Conservation (phyloP, 2,329 filamentous ascomycete genomes). For the Mycocentrospora acerina region DNA sequence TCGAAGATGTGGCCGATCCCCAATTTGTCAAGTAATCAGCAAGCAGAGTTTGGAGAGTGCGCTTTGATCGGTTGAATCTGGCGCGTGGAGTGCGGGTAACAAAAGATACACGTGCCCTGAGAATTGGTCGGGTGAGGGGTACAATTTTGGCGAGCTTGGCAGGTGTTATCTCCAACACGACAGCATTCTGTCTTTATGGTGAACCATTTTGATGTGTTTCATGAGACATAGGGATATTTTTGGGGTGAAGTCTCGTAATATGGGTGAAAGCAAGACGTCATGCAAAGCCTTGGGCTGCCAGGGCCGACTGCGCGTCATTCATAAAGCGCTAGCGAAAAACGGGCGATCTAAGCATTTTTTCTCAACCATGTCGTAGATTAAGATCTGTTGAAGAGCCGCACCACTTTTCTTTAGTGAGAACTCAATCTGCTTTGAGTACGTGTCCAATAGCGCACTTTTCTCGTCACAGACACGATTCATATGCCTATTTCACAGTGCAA, state of each 20-base stretch:
- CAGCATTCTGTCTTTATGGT: neutral
- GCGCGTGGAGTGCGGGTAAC: constrained; percentile 1
- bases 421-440: neutral
- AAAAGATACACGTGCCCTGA: constrained; percentile 1
- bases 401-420: neutral
- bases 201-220: neutral
- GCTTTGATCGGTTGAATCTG: neutral
- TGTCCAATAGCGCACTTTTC: neutral
- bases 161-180: neutral
- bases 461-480: neutral
- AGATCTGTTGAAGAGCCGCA: neutral
- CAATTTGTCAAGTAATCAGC: neutral
- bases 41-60: neutral
- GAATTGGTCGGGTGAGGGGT: constrained; percentile 1
- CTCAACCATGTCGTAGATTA: neutral
- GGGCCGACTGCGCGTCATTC: neutral
- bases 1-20: neutral
- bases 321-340: constrained; percentile 1
- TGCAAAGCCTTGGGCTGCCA: neutral
- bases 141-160: constrained; percentile 7
- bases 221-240: neutral
- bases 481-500: neutral
- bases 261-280: constrained; percentile 6
- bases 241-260: neutral
- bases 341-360: neutral